Evolutionary conservation across 441 rosid genomes (phyloP), one percentile per base, ranked within the genome.

Genomic region (Gossypium aridum): DNA sequence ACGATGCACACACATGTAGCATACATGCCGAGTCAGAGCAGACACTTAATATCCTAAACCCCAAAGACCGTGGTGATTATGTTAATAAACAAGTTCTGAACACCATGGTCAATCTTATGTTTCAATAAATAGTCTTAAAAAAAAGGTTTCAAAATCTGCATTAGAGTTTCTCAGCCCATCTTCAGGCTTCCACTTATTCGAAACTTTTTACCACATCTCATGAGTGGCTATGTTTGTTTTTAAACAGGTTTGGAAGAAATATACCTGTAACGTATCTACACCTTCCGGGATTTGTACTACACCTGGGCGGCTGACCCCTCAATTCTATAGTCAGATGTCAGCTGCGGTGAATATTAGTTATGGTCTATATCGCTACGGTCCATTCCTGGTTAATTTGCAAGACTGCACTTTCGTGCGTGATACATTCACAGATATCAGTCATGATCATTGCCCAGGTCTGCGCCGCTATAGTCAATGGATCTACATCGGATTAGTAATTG

Each of bases 341-440:
- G 85, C 93, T 57, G 86, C 93, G 1, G 92, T 91, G 64, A 91
- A 96, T 74, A 86, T 96, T 75, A 96, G 97, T 79, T 90, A 83
- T 19, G 98, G 91, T n/a, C 75, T 96, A 82, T 74, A 88, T 80
- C 88, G 47, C 39, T 91, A 92, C 2, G 92, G 94, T 37, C 99
- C 99, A 3, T 93, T 93, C 91, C 82, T 96, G 64, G 88, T 89
- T 34, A 77, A 86, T 71, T 80, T 96, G 66, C 80, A 79, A 77
- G 94, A 91, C 80, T 96, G 98, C 86, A 80, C 88, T 60, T 96
- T 85, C 22, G 97, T 92, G 51, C 88, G 97, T 7, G 83, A 90
- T 17, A 91, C 99, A 39, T 89, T 92, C 83, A 85, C 92, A 0
- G 80, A 75, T 34, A 86, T 96, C 73, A 79, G 79, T 26, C 43